Evolutionary conservation across 306 rosid species (phyloP).

Genomic region (Begonia peltatifolia): DNA sequence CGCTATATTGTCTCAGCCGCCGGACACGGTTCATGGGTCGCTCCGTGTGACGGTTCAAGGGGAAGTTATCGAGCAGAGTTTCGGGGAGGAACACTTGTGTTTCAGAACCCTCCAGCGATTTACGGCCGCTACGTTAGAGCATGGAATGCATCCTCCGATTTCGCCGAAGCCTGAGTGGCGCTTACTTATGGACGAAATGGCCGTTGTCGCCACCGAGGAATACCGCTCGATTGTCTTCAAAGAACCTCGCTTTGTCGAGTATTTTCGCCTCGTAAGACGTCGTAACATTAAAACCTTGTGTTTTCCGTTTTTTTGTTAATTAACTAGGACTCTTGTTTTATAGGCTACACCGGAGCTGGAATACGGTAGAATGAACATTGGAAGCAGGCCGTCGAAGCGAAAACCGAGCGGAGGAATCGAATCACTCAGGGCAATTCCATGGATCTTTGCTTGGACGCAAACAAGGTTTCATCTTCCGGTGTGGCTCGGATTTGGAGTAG

Average conservation of each 20-base stretch:
- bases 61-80: slow-evolving; percentile 89
- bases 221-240: slow-evolving; percentile 84
- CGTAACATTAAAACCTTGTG: background rate
- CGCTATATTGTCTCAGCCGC: slow-evolving; percentile 94
- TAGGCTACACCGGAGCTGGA: slow-evolving; percentile 97
- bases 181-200: slow-evolving; percentile 78
- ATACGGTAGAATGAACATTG: slow-evolving; percentile 96
- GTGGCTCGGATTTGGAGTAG: slow-evolving; percentile 88
- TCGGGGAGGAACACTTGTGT: slow-evolving; percentile 90
- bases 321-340: slow-evolving; percentile 6
- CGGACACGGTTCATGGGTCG: slow-evolving; percentile 87
- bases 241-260: slow-evolving; percentile 90
- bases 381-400: slow-evolving; percentile 90
- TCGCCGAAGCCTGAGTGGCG: slow-evolving; percentile 97
- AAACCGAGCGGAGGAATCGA: slow-evolving; percentile 98
- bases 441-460: slow-evolving; percentile 98
- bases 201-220: slow-evolving; percentile 75
- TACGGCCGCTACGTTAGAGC: slow-evolving; percentile 90
- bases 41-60: slow-evolving; percentile 98
- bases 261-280: slow-evolving; percentile 80
- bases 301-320: background rate
- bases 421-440: slow-evolving; percentile 96
- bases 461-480: slow-evolving; percentile 99
- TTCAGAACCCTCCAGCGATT: slow-evolving; percentile 90
- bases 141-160: slow-evolving; percentile 67